Evolutionary conservation across 2,329 filamentous ascomycete genomes (phyloP), one percentile per base, ranked within the genome.

Genomic region (Ophiostoma ulmi): DNA sequence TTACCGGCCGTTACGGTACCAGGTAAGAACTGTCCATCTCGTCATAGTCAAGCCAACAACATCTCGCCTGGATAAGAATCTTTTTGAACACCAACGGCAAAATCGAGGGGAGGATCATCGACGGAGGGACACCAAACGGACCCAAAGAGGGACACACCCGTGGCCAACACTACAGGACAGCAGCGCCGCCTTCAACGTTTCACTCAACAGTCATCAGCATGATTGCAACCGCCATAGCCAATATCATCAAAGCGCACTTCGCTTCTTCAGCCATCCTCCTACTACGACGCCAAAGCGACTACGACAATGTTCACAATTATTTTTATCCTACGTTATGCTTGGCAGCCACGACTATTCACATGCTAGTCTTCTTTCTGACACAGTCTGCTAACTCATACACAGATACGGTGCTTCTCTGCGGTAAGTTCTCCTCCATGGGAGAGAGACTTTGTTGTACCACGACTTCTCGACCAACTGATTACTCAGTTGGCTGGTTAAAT

Each of bases 361-460:
- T 26, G 14, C 10, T 10, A n/a, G 2, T 14, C n/a, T n/a, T 48
- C 5, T 48, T n/a, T 5, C 8, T 7, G 22, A 41, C 41, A 35
- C 55, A 58, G 3, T 11, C 20, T 70, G 61, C 72, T 72, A 68
- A 71, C 72, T 63, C 31, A 5, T 52, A 73, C 69, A 76, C 78
- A 94, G 93, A 89, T 97, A 97, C 85, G 95, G 94, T 94, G 94
- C 95, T 82, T 98, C 95, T 80, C 93, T 98, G 85, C 73, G 73
- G 73, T 73, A 73, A 70, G 73, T 70, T 48, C 69, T 65, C 8
- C 31, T 64, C 63, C 20, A 5, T 39, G 5, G 10, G 63, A 64
- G 20, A 65, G 63, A 65, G 20, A 39, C 36, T 7, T n/a, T n/a
- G n/a, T 35, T 63, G 26, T 35, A 63, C 35, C 31, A 67, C 69